Base-by-base conservation (phyloP, 1,284 basidiomycete genomes). In the Austroboletus sp. region DNA sequence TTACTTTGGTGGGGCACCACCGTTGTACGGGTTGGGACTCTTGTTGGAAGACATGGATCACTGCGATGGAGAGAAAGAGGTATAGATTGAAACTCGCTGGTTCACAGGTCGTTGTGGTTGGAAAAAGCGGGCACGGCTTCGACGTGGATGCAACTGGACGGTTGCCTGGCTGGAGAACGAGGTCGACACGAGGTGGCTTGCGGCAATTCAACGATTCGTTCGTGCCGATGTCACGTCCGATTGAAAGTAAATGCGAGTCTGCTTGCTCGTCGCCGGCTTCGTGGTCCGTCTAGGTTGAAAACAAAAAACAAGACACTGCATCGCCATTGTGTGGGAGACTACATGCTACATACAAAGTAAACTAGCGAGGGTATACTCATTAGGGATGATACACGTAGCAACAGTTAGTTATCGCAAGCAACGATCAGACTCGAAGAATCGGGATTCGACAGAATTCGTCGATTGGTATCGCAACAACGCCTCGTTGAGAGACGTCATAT, bases 401-500 rank as follows among this genome's bases (percentile, higher is more conserved):
- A 44, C 49, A 42, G 33, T 16, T 35, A 35, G 54, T 36, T 34
- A 37, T 53, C 32, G 29, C n/a, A 10, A 35, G 12, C n/a, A 15
- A 38, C 13, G 2, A 42, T 26, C 34, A 30, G 16, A 19, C 13
- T 13, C 33, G 11, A 11, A 11, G 26, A 11, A 27, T 29, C 15
- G 51, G 34, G 48, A 62, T 29, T 27, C 26, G 19, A 40, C 13
- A 10, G 42, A 13, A 30, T 43, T 50, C 34, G 49, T 43, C 6
- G 51, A 12, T 21, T 71, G 66, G 33, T 72, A 70, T 23, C 59
- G 56, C 7, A 57, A 63, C 48, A 75, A 50, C 7, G 69, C 63
- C 26, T 70, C 64, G 10, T 61, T 65, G 48, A 75, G 68, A 13
- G 66, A 66, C 3, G 52, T 37, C 52, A 71, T 50, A 53, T 75